Evolutionary conservation across 2,329 filamentous ascomycete genomes (phyloP), one percentile per base, ranked within the genome.

Genomic region (Penicillium sclerotiorum): DNA sequence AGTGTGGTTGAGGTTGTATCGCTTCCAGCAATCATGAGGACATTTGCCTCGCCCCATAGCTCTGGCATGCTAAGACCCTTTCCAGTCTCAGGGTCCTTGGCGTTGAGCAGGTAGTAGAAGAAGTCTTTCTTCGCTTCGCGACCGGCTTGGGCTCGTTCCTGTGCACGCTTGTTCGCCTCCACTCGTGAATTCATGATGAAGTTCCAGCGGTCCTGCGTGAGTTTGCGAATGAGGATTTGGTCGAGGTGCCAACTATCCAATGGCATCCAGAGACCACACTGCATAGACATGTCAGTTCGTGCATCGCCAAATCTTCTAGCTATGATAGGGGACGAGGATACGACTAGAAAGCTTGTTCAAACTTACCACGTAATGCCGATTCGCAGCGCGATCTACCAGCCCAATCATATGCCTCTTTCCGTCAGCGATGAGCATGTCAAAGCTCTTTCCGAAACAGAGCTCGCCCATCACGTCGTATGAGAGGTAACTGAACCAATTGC

Each of bases 41-140:
- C 71, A 63, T 88, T 88, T 8, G 85, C 86, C 65, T 89, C 86
- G 42, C 80, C 83, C 84, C 85, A 87, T 20, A 89, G 80, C 62
- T 89, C 86, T 0, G 81, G 79, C 2, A 78, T 85, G 33, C 77
- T 80, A 62, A 89, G 86, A 1, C 84, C 84, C 49, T 81, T 77
- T 45, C 86, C 86, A 0, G 86, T 88, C 63, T 89, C 85, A 11
- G 86, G 85, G 57, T 90, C 87, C 32, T 81, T 81, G 7, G 87
- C 86, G 62, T 85, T 85, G 52, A 90, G 79, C 9, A 90, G 78
- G 67, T 89, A 85, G 70, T 88, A 85, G 73, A 90, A 89, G 74
- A 90, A 89, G 65, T 90, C 87, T 49, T 85, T 83, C 27, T 86
- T 85, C 60, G 83, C 84, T 40, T 80, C 84, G 56, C 81, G 83